Evolutionary conservation across 345 rosid genomes (phyloP).

Genomic region (Cardamine occulta): DNA sequence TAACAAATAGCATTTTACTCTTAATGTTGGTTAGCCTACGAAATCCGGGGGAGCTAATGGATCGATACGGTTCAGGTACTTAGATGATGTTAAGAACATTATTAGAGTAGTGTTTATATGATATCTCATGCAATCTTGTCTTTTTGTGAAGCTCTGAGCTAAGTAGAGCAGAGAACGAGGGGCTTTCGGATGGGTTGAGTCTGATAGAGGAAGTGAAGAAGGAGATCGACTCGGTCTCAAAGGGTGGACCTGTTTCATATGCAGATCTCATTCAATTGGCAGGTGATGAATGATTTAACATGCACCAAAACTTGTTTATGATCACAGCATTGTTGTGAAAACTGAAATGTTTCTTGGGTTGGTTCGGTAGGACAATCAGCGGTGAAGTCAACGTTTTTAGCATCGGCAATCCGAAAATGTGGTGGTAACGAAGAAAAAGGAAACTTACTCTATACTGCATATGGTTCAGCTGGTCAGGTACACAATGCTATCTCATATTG

Average conservation of each 20-base stretch:
- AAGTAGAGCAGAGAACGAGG: conserved; percentile 82
- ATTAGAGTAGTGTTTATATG: background rate
- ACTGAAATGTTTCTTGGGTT: conserved; percentile 1
- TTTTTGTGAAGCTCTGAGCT: conserved; percentile 86
- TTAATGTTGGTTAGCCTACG: conserved; percentile 55
- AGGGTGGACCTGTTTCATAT: conserved; percentile 87
- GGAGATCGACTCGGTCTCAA: conserved; percentile 80
- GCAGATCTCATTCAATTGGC: conserved; percentile 83
- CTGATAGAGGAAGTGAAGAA: conserved; percentile 67
- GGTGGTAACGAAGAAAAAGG: conserved; percentile 97
- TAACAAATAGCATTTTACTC: background rate
- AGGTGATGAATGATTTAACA: conserved; percentile 48
- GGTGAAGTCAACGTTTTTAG: conserved; percentile 72
- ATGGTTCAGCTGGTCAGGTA: conserved; percentile 93
- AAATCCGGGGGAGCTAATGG: conserved; percentile 97
- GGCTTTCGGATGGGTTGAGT: conserved; percentile 67
- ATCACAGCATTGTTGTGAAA: background rate
- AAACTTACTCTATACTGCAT: conserved; percentile 63
- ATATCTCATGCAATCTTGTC: background rate
- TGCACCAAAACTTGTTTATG: conserved; percentile 25
- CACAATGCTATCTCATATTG: conserved; percentile 19
- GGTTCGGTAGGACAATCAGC: conserved; percentile 71
- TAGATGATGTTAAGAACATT: background rate
- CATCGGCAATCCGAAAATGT: conserved; percentile 84
- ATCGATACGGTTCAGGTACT: conserved; percentile 85